A percentile compares a stretch with the other conserved stretches of the same genome.
These are phyloP conservation scores for Solanum sparsipilum DNA, from an alignment of 257 asterid genomes.

Conservation along the genomic window DNA sequence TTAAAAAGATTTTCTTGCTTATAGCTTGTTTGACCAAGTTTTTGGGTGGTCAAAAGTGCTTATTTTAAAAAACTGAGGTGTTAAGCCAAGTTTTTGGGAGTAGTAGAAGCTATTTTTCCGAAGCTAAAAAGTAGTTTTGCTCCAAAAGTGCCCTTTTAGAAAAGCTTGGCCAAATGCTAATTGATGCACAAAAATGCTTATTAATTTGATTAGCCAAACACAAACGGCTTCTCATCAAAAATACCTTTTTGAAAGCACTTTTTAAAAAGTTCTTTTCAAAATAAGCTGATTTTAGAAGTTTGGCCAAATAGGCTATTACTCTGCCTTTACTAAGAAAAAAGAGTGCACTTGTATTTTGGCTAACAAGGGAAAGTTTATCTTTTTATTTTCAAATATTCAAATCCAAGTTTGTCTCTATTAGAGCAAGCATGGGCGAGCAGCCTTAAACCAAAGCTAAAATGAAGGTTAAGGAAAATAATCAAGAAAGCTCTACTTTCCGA, in stretches of 20 bases:
- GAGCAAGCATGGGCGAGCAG: not conserved
- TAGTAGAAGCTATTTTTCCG: not conserved
- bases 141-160: not conserved
- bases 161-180: not conserved
- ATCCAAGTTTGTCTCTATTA: not conserved
- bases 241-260: not conserved
- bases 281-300: not conserved
- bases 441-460: not conserved
- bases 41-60: not conserved
- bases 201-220: not conserved
- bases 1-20: not conserved
- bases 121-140: not conserved
- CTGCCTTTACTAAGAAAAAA: not conserved
- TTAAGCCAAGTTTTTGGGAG: not conserved
- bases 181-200: not conserved
- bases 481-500: not conserved
- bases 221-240: not conserved
- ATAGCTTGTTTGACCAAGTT: not conserved
- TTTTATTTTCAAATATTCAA: not conserved
- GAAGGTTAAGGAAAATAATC: not conserved
- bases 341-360: not conserved
- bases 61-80: not conserved
- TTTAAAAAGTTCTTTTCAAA: not conserved
- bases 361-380: not conserved
- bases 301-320: not conserved